A percentile compares a stretch with the other conserved stretches of the same genome.
These are phyloP conservation scores for Wickerhamiella vanderwaltii DNA, from an alignment of 805 yeast species.

Conservation along the genomic window DNA sequence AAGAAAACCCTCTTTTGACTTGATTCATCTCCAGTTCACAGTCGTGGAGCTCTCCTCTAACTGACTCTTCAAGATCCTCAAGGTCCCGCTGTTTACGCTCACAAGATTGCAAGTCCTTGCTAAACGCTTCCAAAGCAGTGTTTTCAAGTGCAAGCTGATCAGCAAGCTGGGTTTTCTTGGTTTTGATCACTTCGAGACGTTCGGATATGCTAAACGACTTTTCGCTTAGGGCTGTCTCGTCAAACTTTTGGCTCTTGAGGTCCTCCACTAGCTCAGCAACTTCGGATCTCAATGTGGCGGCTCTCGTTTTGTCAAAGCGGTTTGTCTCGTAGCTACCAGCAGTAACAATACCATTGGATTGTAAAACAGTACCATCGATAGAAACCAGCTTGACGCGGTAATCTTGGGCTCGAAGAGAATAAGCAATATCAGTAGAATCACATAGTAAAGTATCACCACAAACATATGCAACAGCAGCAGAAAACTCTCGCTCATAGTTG, in stretches of 20 bases:
- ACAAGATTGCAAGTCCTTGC: not conserved
- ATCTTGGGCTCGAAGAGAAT: constrained; percentile 42
- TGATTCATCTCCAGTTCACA: constrained; percentile 12
- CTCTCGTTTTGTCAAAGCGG: constrained; percentile 15
- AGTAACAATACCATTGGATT: constrained; percentile 81
- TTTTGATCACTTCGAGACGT: not conserved
- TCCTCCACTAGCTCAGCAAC: constrained; percentile 16
- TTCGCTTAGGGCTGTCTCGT: not conserved
- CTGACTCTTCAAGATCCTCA: not conserved
- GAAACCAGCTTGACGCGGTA: constrained; percentile 61
- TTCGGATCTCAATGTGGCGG: constrained; percentile 17
- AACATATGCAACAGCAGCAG: constrained; percentile 66
- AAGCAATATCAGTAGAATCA: constrained; percentile 57
- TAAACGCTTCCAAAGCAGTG: constrained; percentile 1
- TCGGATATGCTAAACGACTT: not conserved
- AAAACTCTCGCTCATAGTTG: constrained; percentile 52
- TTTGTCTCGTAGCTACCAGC: constrained; percentile 46
- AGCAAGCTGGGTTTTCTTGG: not conserved
- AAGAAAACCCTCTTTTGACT: not conserved
- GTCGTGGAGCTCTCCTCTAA: not conserved
- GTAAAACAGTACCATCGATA: constrained; percentile 72
- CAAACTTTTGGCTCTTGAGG: constrained; percentile 18
- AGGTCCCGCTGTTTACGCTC: not conserved
- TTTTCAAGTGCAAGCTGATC: not conserved
- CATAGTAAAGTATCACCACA: constrained; percentile 73